Percentiles rank a stretch among this genome's conserved stretches.
phyloP scores from a whole-genome alignment of 495 filamentous ascomycete species.

The Penicillium desertorum region DNA sequence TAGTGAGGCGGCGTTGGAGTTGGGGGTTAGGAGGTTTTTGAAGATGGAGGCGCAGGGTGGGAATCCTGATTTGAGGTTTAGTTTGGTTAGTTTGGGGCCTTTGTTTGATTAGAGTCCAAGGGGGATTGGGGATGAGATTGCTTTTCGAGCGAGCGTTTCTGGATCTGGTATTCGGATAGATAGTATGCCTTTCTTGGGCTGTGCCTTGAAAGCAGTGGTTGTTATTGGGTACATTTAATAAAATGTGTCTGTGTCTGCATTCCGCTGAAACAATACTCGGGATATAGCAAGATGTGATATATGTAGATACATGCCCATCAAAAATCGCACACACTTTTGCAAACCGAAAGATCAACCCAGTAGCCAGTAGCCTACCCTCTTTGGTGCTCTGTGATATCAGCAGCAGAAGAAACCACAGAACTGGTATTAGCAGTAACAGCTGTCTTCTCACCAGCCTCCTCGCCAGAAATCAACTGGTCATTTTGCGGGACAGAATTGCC shows the following conservation, averaged over 20 bases:
- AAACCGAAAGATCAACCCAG: not conserved
- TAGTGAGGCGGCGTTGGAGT: constrained; percentile 61
- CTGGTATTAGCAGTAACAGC: not conserved
- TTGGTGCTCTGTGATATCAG: not conserved
- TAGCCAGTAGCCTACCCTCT: not conserved
- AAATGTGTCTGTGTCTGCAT: not conserved
- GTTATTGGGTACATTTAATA: not conserved
- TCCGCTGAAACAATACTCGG: not conserved
- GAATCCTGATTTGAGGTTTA: constrained; percentile 72
- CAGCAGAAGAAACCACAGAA: constrained; percentile 1
- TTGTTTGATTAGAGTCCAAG: constrained; percentile 52
- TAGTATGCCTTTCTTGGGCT: not conserved
- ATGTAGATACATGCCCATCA: not conserved
- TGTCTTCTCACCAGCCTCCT: constrained; percentile 1
- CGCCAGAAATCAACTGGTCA: not conserved
- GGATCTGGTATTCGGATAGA: constrained; percentile 2
- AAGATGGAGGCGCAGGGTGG: constrained; percentile 55
- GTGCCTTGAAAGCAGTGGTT: not conserved
- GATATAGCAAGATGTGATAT: not conserved
- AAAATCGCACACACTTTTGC: not conserved
- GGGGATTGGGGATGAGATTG: not conserved
- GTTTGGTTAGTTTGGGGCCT: constrained; percentile 67
- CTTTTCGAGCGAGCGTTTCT: not conserved
- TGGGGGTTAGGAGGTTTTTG: constrained; percentile 61
- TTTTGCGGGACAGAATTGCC: constrained; percentile 18